A percentile compares a stretch with the other conserved stretches of the same genome.
phyloP scores from a whole-genome alignment of 768 basidiomycete species.

The Psilocybe subaeruginosa region DNA sequence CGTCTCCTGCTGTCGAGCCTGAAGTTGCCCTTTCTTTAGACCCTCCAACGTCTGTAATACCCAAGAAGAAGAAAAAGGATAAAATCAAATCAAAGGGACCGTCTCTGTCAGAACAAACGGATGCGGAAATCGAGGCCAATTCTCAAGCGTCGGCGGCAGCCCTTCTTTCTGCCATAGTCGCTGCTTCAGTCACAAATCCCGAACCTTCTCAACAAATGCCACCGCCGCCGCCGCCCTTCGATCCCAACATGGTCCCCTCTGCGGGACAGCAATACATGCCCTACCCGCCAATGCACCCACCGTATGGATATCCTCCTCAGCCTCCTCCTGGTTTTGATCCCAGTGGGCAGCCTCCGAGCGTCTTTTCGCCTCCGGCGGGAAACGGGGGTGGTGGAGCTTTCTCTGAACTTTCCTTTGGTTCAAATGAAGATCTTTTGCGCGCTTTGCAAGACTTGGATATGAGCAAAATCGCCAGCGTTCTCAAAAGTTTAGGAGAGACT shows the following conservation, averaged over 20 bases:
- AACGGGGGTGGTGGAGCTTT: conserved; percentile 22
- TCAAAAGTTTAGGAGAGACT: conserved; percentile 67
- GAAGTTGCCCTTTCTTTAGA: conserved; percentile 1
- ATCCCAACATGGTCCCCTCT: conserved; percentile 28
- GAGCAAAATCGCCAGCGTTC: conserved; percentile 66
- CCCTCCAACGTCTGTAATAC: conserved; percentile 7
- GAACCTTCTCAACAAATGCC: conserved; percentile 27
- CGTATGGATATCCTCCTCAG: conserved; percentile 23
- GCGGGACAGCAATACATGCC: conserved; percentile 29
- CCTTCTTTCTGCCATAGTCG: conserved; percentile 66
- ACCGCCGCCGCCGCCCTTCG: conserved; percentile 34
- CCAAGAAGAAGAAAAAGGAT: conserved; percentile 30
- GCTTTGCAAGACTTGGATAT: conserved; percentile 75
- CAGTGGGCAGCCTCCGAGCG: conserved; percentile 17
- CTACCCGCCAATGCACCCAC: conserved; percentile 27
- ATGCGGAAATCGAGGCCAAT: conserved; percentile 35
- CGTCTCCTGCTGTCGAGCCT: not conserved
- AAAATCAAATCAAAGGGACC: conserved; percentile 36
- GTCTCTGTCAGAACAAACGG: conserved; percentile 24
- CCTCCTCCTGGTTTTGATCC: conserved; percentile 23
- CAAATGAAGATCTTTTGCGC: conserved; percentile 75
- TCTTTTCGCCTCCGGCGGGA: conserved; percentile 17
- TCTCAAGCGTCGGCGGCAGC: conserved; percentile 56
- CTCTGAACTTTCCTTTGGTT: conserved; percentile 47
- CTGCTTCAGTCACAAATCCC: conserved; percentile 60